These are phyloP conservation scores for Vanilla planifolia DNA, from an alignment of 106 monocot genomes.

Conservation along the genomic window DNA sequence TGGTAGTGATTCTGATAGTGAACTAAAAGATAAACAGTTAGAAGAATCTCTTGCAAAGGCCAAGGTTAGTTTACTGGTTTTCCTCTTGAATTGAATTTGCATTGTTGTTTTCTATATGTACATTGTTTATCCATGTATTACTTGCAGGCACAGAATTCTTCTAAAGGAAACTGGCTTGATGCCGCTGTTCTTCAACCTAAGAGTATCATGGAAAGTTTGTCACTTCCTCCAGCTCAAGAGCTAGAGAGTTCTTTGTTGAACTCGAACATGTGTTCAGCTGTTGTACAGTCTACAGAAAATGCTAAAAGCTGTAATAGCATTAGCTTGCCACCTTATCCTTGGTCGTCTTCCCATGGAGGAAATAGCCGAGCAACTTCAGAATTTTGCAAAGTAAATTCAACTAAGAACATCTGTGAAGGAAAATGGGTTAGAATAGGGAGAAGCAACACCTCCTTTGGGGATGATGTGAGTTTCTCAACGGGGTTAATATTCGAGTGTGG, in stretches of 20 bases:
- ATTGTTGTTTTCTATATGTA: neutral
- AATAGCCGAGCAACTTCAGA: slow-evolving; percentile 38
- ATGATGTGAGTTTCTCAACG: slow-evolving; percentile 9
- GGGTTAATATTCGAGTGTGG: slow-evolving; percentile 19
- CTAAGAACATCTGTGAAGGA: slow-evolving; percentile 32
- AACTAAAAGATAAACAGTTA: slow-evolving; percentile 21
- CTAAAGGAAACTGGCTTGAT: slow-evolving; percentile 19
- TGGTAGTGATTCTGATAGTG: slow-evolving; percentile 20
- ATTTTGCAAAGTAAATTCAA: slow-evolving; percentile 33
- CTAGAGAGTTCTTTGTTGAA: slow-evolving; percentile 34
- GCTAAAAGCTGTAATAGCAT: slow-evolving; percentile 4
- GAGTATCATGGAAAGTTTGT: slow-evolving; percentile 43
- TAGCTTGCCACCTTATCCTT: slow-evolving; percentile 69
- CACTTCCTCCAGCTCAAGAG: slow-evolving; percentile 38
- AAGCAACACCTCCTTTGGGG: slow-evolving; percentile 13
- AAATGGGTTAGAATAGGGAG: slow-evolving; percentile 68
- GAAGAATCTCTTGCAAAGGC: slow-evolving; percentile 32
- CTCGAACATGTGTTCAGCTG: slow-evolving; percentile 9
- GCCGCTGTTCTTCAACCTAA: slow-evolving; percentile 41
- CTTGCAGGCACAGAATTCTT: slow-evolving; percentile 16
- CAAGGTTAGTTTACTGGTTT: slow-evolving; percentile 5
- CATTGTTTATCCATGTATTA: neutral
- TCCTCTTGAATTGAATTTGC: neutral
- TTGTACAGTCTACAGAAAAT: slow-evolving; percentile 4
- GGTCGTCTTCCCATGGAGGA: slow-evolving; percentile 58